phyloP scores from a whole-genome alignment of 2,329 filamentous ascomycete species.

The Aspergillus tubingensis region DNA sequence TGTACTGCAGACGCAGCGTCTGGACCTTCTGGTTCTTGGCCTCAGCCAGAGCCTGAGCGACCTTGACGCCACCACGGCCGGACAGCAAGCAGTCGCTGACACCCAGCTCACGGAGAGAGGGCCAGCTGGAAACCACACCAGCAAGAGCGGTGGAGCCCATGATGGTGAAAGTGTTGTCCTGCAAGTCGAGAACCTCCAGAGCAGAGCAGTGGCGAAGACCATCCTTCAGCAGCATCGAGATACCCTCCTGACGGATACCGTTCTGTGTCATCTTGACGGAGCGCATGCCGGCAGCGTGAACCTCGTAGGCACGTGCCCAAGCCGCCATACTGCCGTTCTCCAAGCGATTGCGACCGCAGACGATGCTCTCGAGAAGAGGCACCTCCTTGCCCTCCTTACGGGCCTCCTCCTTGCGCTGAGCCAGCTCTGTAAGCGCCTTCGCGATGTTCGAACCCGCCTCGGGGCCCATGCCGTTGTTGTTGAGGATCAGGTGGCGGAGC shows the following conservation, averaged over 20 bases:
- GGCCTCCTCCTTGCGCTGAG: conserved; percentile 79
- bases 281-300: conserved; percentile 75
- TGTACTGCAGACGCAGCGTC: conserved; percentile 83
- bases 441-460: conserved; percentile 87
- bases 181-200: conserved; percentile 80
- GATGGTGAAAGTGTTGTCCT: conserved; percentile 95
- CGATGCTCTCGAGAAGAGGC: conserved; percentile 88
- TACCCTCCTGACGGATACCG: conserved; percentile 91
- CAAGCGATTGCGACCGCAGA: conserved; percentile 92
- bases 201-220: conserved; percentile 71
- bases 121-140: conserved; percentile 73
- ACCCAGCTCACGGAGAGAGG: conserved; percentile 75
- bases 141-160: conserved; percentile 77
- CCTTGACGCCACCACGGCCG: conserved; percentile 71
- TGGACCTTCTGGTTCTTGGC: conserved; percentile 79
- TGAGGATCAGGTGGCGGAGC: conserved; percentile 90
- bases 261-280: conserved; percentile 98
- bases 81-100: conserved; percentile 86
- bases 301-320: conserved; percentile 84
- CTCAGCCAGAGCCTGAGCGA: conserved; percentile 71
- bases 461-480: conserved; percentile 97
- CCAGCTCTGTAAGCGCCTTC: conserved; percentile 79
- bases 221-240: conserved; percentile 74
- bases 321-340: conserved; percentile 96
- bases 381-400: conserved; percentile 63